Percentiles rank a stretch among this genome's conserved stretches.
Conservation (phyloP, 1,284 basidiomycete genomes). For the Caloboletus inedulis region DNA sequence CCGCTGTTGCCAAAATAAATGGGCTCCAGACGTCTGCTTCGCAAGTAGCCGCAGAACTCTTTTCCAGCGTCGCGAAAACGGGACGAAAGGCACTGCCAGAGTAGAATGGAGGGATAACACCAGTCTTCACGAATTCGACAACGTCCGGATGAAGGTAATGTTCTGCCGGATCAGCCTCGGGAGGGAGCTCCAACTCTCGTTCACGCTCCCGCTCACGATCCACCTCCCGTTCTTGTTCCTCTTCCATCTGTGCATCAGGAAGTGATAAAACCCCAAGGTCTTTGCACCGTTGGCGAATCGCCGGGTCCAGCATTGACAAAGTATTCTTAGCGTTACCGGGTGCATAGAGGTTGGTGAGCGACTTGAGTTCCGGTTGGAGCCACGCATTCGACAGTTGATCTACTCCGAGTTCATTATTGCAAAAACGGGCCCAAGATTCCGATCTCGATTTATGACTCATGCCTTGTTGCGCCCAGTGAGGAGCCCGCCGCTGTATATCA, state of each 20-base stretch:
- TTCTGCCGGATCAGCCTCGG: background rate
- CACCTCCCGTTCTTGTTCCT: constrained; percentile 5
- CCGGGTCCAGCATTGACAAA: constrained; percentile 15
- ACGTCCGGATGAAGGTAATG: constrained; percentile 12
- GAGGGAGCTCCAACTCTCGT: background rate
- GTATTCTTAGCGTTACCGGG: background rate
- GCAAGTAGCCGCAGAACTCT: background rate
- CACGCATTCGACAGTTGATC: too few species aligned
- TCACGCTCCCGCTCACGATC: background rate
- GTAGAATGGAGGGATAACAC: constrained; percentile 1
- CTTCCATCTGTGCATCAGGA: background rate
- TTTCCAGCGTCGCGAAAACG: constrained; percentile 5
- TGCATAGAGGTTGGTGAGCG: constrained; percentile 36
- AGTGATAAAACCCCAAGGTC: background rate
- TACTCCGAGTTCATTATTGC: background rate
- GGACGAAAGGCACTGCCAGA: background rate
- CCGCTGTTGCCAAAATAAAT: constrained; percentile 24
- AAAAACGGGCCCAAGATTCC: constrained; percentile 28
- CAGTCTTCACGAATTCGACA: constrained; percentile 19
- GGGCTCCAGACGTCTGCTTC: constrained; percentile 12
- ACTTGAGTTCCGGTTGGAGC: too few species aligned
- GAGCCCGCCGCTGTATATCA: constrained; percentile 12
- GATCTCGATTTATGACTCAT: constrained; percentile 35
- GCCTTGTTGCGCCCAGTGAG: constrained; percentile 47
- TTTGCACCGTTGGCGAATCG: background rate